phyloP scores from a whole-genome alignment of 768 basidiomycete species.

The Lactarius quietus region DNA sequence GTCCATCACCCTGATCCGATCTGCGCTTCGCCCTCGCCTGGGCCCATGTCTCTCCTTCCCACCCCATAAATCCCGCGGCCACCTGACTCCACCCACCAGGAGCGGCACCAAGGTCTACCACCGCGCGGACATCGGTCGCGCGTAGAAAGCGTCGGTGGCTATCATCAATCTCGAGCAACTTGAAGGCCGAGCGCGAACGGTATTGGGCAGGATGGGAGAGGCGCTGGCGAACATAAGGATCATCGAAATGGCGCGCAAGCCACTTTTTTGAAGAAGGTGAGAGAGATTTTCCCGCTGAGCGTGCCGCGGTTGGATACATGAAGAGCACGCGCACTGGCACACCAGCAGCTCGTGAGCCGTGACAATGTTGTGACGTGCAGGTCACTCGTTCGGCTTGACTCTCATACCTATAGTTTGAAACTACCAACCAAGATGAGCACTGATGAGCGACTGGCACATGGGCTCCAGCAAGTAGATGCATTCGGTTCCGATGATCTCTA shows the following conservation, averaged over 20 bases:
- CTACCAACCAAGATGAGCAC: constrained; percentile 13
- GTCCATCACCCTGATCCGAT: not conserved
- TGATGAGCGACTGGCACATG: constrained; percentile 41
- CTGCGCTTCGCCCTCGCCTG: not conserved
- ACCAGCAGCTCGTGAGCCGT: too few relatives aligned
- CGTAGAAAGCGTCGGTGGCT: constrained; percentile 51
- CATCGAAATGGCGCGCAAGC: constrained; percentile 65
- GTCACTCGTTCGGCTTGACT: not conserved
- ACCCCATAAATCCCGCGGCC: constrained; percentile 59
- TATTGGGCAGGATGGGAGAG: constrained; percentile 45
- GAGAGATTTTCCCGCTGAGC: constrained; percentile 14
- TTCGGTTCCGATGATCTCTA: constrained; percentile 71
- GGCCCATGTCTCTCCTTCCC: constrained; percentile 32
- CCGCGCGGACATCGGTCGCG: constrained; percentile 49
- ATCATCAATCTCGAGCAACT: constrained; percentile 76
- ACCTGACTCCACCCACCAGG: constrained; percentile 97
- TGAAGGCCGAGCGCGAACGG: constrained; percentile 89
- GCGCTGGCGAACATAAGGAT: constrained; percentile 67
- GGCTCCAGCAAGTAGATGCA: constrained; percentile 61
- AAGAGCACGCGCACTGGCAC: too few relatives aligned
- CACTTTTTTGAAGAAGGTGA: constrained; percentile 49
- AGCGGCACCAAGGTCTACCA: constrained; percentile 88
- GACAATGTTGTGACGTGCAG: too few relatives aligned
- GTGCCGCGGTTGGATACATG: constrained; percentile 13
- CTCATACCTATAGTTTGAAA: too few relatives aligned